phyloP scores from a whole-genome alignment of 805 yeast genomes.

The Lachancea sp. region DNA sequence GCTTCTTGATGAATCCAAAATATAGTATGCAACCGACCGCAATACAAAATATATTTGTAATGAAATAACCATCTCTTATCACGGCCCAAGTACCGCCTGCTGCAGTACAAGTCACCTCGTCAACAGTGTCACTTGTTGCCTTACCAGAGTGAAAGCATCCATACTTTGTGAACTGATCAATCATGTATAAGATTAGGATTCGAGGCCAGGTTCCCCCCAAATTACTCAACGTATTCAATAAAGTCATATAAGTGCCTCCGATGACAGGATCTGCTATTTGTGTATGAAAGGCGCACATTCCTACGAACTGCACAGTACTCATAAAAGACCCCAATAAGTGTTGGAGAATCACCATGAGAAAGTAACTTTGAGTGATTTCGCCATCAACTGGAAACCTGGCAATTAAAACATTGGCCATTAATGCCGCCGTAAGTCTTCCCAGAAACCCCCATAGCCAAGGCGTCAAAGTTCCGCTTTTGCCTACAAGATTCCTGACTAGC shows the following conservation, averaged over 20 bases:
- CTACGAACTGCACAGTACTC: constrained; percentile 93
- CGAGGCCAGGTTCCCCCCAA: constrained; percentile 98
- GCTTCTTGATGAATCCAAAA: constrained; percentile 56
- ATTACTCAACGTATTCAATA: constrained; percentile 84
- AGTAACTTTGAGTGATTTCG: constrained; percentile 45
- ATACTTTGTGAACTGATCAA: constrained; percentile 69
- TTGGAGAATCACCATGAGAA: constrained; percentile 67
- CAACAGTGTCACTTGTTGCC: constrained; percentile 32
- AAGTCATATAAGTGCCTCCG: constrained; percentile 98
- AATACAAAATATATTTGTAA: constrained; percentile 69
- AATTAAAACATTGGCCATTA: constrained; percentile 67
- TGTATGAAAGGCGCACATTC: constrained; percentile 91
- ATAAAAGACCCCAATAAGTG: constrained; percentile 85
- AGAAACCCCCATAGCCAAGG: constrained; percentile 90
- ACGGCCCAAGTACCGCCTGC: constrained; percentile 51
- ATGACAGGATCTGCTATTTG: constrained; percentile 90
- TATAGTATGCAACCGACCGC: constrained; percentile 57
- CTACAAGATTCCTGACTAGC: constrained; percentile 20
- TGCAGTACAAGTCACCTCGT: constrained; percentile 45
- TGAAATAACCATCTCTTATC: constrained; percentile 75
- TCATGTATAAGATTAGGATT: constrained; percentile 67
- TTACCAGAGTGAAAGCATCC: constrained; percentile 40
- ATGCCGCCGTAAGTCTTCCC: constrained; percentile 74
- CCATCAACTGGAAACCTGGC: constrained; percentile 58
- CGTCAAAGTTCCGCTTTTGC: constrained; percentile 50